Base-by-base conservation (phyloP, 768 basidiomycete genomes). In the Cystoderma amianthinum region DNA sequence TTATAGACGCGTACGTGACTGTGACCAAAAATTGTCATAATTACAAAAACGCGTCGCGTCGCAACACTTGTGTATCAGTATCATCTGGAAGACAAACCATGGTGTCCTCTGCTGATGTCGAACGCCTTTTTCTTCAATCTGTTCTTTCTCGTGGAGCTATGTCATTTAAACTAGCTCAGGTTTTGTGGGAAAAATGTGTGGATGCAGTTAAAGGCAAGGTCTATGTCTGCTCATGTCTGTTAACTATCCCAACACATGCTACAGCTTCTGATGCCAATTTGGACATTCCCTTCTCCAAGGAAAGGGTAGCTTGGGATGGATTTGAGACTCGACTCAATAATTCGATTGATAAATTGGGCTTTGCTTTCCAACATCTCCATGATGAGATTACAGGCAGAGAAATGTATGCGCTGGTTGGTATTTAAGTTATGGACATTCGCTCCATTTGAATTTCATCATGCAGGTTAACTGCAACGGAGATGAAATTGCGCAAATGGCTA, bases 391-490 rank as follows among this genome's bases (percentile, higher is more conserved):
- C 71, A 13, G 85, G 87, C 10, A 62, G 60, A 41, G 74, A 76
- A 44, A 72, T 80, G 63, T 87, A 79, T 48, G 77, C 78, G 6
- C 57, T 93, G 52, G 90, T 91, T 48, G 47, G 82, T n/a, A n/a
- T n/a, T n/a, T n/a, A n/a, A n/a, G n/a, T n/a, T n/a, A n/a, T n/a
- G n/a, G n/a, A n/a, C n/a, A n/a, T n/a, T n/a, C n/a, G n/a, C n/a
- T n/a, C n/a, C n/a, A n/a, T 60, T 18, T 4, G 32, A 20, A 20
- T 10, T 10, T 23, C 19, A 19, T 21, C 9, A 43, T 32, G 12
- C 18, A 93, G 90, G 80, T 89, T 34, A 95, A 94, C 54, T 65
- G 72, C 6, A 86, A 80, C 46, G 81, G 79, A 13, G 91, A 94
- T 51, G 81, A 82, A 40, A 71, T 92, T 23, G 84, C 91, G 0